phyloP scores from a whole-genome alignment of 176 grass and related monocot species.

The Triticum turgidum region DNA sequence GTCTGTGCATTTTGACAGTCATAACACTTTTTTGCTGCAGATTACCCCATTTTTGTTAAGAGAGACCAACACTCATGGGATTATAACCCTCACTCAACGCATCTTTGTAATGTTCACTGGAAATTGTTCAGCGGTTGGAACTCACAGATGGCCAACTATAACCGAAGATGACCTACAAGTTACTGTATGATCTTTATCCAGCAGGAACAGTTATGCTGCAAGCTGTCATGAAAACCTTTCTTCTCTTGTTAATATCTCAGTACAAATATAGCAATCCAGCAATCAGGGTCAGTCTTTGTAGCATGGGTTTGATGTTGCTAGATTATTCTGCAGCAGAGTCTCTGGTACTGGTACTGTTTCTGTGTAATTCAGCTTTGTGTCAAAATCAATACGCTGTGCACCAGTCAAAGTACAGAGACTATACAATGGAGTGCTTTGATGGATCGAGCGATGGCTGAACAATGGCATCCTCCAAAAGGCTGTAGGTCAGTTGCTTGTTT shows the following conservation, averaged over 20 bases:
- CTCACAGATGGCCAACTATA: neutral
- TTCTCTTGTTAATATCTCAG: constrained; percentile 22
- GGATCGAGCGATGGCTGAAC: neutral
- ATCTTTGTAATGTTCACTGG: constrained; percentile 3
- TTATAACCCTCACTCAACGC: neutral
- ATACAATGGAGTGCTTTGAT: constrained; percentile 15
- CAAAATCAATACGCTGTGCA: constrained; percentile 1
- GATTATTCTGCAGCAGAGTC: neutral
- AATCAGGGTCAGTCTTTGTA: neutral
- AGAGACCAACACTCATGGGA: neutral
- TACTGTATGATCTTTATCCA: constrained; percentile 15
- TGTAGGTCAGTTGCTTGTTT: constrained; percentile 13
- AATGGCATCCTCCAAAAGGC: constrained; percentile 25
- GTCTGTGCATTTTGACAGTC: neutral
- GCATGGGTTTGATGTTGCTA: constrained; percentile 27
- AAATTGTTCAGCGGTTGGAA: neutral
- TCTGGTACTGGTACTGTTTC: neutral
- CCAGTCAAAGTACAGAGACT: constrained; percentile 8
- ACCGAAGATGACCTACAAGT: neutral
- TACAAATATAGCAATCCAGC: neutral
- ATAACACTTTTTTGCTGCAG: neutral
- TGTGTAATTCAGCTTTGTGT: constrained; percentile 17
- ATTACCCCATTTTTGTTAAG: constrained; percentile 12
- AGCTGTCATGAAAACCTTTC: neutral
- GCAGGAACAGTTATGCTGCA: constrained; percentile 23